Evolutionary conservation across 371 early-diverging fungal species (phyloP).

Genomic region (Mortierella polycephala): DNA sequence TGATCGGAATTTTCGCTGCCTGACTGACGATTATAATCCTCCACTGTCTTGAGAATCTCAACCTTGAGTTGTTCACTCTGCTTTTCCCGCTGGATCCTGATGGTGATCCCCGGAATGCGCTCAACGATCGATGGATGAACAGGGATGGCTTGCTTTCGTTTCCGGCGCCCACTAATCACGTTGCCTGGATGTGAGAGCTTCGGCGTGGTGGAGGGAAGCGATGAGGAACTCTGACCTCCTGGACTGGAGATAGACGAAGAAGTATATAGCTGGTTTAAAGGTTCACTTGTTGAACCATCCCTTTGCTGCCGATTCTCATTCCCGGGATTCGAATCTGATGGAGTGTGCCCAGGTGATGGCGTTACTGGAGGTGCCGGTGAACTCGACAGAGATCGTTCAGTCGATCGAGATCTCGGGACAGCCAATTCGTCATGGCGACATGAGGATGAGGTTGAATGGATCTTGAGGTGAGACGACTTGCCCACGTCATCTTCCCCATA

Average conservation of each 20-base stretch:
- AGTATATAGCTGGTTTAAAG: slow-evolving; percentile 6
- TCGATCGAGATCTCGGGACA: slow-evolving; percentile 10
- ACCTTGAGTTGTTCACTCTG: slow-evolving; percentile 41
- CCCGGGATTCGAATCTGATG: slow-evolving; percentile 11
- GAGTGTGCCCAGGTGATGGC: slow-evolving; percentile 35
- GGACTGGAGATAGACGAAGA: slow-evolving; percentile 6
- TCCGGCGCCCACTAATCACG: slow-evolving; percentile 17
- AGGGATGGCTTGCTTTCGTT: slow-evolving; percentile 51
- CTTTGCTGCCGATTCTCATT: slow-evolving; percentile 16
- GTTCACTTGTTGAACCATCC: background rate
- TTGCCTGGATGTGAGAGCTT: slow-evolving; percentile 2
- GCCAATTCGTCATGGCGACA: slow-evolving; percentile 1
- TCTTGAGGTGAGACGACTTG: slow-evolving; percentile 6
- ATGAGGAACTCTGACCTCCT: slow-evolving; percentile 6
- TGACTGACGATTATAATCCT: slow-evolving; percentile 21
- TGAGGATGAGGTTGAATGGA: slow-evolving; percentile 13
- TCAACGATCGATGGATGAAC: slow-evolving; percentile 41
- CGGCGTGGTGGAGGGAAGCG: background rate
- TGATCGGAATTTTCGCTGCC: background rate
- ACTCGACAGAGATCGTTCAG: slow-evolving; percentile 37
- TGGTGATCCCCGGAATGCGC: slow-evolving; percentile 52
- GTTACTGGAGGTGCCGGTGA: slow-evolving; percentile 40
- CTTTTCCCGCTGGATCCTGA: slow-evolving; percentile 38
- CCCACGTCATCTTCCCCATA: slow-evolving; percentile 33
- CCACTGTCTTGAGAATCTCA: slow-evolving; percentile 46